Percentiles rank a stretch among this genome's conserved stretches.
Evolutionary conservation across 2,329 filamentous ascomycete genomes (phyloP).

Genomic region (Fusarium multiceps): DNA sequence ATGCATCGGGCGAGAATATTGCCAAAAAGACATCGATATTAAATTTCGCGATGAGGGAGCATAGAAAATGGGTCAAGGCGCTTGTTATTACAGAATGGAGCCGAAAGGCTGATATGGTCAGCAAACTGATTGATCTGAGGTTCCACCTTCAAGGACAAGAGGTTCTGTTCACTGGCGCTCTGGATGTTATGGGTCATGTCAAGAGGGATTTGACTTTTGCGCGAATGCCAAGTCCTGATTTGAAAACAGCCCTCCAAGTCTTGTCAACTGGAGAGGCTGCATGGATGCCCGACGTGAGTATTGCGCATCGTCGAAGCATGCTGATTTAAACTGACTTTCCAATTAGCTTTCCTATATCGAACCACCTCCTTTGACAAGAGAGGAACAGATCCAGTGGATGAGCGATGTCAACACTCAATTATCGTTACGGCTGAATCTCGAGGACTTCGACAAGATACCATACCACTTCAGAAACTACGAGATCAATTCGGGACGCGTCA

Average conservation of each 20-base stretch:
- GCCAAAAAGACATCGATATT: conserved; percentile 81
- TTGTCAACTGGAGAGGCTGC: conserved; percentile 80
- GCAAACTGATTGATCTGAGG: conserved; percentile 88
- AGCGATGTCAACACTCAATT: conserved; percentile 86
- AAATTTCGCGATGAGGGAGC: conserved; percentile 80
- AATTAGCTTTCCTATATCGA: conserved; percentile 79
- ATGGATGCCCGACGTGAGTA: conserved; percentile 81
- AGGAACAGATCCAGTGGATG: conserved; percentile 78
- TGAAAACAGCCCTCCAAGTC: conserved; percentile 88
- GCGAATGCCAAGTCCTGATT: conserved; percentile 87
- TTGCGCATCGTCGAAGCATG: background rate
- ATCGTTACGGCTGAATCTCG: conserved; percentile 82
- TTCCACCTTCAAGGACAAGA: conserved; percentile 76
- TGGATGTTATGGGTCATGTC: conserved; percentile 74
- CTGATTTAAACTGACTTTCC: conserved; percentile 49
- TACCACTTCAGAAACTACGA: conserved; percentile 80
- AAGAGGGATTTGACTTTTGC: conserved; percentile 78
- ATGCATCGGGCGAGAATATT: conserved; percentile 72
- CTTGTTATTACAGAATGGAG: conserved; percentile 93
- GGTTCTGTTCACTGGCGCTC: conserved; percentile 67
- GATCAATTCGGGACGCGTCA: conserved; percentile 87
- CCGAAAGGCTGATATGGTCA: conserved; percentile 79
- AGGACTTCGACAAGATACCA: conserved; percentile 82
- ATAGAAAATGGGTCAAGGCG: conserved; percentile 92
- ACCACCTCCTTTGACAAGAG: conserved; percentile 74